phyloP scores from a whole-genome alignment of 1,139 yeast species.

The Chernovozyma sophiae-reginae region DNA sequence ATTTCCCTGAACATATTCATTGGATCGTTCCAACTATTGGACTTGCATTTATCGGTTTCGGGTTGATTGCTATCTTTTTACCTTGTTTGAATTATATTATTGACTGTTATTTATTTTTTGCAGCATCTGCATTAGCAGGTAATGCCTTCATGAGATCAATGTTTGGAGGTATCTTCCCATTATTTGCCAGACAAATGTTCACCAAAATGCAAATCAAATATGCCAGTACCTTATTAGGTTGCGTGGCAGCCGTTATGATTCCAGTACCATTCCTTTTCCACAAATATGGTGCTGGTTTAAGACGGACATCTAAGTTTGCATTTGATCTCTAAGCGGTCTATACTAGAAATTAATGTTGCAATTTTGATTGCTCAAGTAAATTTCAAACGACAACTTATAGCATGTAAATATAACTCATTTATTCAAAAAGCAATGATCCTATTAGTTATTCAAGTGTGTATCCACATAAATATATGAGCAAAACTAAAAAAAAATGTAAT shows the following conservation, averaged over 20 bases:
- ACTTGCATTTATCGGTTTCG: slow-evolving; percentile 65
- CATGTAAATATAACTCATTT: too few species aligned
- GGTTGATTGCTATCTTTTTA: slow-evolving; percentile 65
- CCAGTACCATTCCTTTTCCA: slow-evolving; percentile 77
- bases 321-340: slow-evolving; percentile 20
- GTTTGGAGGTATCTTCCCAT: slow-evolving; percentile 50
- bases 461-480: too few species aligned
- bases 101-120: slow-evolving; percentile 67
- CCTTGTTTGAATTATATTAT: slow-evolving; percentile 71
- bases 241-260: slow-evolving; percentile 55
- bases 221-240: slow-evolving; percentile 79
- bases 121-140: slow-evolving; percentile 89
- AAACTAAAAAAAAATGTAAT: too few species aligned
- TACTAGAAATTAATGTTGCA: too few species aligned
- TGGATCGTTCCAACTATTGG: slow-evolving; percentile 76
- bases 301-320: slow-evolving; percentile 65
- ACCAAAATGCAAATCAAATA: slow-evolving; percentile 68
- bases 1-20: slow-evolving; percentile 56
- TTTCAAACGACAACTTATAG: too few species aligned
- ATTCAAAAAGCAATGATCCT: too few species aligned
- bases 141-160: slow-evolving; percentile 71
- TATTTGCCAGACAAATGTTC: slow-evolving; percentile 65
- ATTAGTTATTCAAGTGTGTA: too few species aligned
- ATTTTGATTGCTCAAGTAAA: too few species aligned
- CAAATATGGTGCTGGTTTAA: slow-evolving; percentile 57